Conservation (phyloP, 345 rosid species). For the Aquilaria malaccensis region DNA sequence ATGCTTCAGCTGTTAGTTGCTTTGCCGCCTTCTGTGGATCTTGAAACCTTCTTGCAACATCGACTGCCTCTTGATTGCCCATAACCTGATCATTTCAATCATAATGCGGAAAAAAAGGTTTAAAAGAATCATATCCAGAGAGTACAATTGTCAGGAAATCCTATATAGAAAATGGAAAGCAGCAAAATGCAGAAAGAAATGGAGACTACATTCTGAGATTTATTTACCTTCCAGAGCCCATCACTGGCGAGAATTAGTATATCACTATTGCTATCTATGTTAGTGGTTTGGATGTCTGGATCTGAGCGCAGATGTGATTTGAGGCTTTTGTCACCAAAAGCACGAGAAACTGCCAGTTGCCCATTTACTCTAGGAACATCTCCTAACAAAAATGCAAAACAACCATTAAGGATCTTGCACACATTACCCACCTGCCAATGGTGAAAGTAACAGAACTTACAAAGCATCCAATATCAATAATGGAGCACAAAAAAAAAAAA, state of each 20-base stretch:
- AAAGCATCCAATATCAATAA: neutral
- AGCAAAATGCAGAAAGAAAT: slow-evolving; percentile 3
- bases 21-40: slow-evolving; percentile 77
- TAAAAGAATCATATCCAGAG: neutral
- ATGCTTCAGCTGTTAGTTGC: slow-evolving; percentile 55
- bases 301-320: slow-evolving; percentile 57
- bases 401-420: neutral
- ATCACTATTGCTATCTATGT: slow-evolving; percentile 30
- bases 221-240: slow-evolving; percentile 65
- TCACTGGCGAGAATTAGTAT: slow-evolving; percentile 60
- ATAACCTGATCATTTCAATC: slow-evolving; percentile 41
- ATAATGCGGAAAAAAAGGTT: neutral
- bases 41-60: slow-evolving; percentile 53
- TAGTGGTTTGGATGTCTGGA: slow-evolving; percentile 41
- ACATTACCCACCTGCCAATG: slow-evolving; percentile 4
- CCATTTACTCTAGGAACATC: slow-evolving; percentile 81
- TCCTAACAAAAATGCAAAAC: slow-evolving; percentile 30
- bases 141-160: slow-evolving; percentile 3
- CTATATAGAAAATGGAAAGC: neutral
- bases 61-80: slow-evolving; percentile 73
- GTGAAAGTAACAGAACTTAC: neutral
- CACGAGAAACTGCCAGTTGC: slow-evolving; percentile 73
- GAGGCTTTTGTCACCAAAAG: slow-evolving; percentile 71
- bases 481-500: neutral
- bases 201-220: no score